These are phyloP conservation scores for Austroboletus festivus DNA, from an alignment of 768 basidiomycete species.

Conservation along the genomic window DNA sequence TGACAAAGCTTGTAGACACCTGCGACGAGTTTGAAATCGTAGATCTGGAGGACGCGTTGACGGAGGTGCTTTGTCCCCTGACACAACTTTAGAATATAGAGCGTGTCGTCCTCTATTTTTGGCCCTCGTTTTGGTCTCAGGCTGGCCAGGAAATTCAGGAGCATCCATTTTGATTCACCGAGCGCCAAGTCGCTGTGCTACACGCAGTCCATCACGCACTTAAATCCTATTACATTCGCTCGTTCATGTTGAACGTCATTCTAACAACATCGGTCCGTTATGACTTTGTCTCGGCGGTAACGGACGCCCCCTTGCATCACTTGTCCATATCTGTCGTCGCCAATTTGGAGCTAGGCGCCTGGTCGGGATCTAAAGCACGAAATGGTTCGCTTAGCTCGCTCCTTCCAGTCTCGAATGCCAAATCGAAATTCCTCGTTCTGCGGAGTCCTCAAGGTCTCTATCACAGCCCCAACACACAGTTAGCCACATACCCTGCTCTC, in stretches of 20 bases:
- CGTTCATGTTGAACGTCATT: conserved; percentile 22
- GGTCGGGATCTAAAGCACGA: conserved; percentile 32
- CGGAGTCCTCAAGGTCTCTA: conserved; percentile 30
- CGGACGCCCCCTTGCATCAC: conserved; percentile 27
- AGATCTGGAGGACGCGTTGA: conserved; percentile 30
- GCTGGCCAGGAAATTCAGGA: conserved; percentile 24
- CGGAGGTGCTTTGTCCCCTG: conserved; percentile 25
- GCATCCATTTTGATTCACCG: conserved; percentile 31
- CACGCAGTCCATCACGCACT: conserved; percentile 27
- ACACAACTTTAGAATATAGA: conserved; percentile 19
- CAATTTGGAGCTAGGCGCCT: conserved; percentile 28
- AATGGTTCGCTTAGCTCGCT: conserved; percentile 27
- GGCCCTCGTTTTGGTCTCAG: conserved; percentile 30
- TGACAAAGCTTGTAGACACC: conserved; percentile 8
- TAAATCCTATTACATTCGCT: conserved; percentile 18
- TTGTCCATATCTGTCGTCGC: conserved; percentile 30
- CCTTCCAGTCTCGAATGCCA: conserved; percentile 19
- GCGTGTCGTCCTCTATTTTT: conserved; percentile 26
- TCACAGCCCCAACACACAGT: conserved; percentile 24
- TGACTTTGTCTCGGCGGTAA: conserved; percentile 26
- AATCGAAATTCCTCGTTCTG: conserved; percentile 22
- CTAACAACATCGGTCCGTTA: conserved; percentile 25
- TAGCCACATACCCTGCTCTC: conserved; percentile 27
- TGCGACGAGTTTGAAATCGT: conserved; percentile 30
- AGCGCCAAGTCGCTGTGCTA: conserved; percentile 24